Evolutionary conservation across 192 early-diverging fungal genomes (phyloP).

Genomic region (Entophlyctis helioformis): DNA sequence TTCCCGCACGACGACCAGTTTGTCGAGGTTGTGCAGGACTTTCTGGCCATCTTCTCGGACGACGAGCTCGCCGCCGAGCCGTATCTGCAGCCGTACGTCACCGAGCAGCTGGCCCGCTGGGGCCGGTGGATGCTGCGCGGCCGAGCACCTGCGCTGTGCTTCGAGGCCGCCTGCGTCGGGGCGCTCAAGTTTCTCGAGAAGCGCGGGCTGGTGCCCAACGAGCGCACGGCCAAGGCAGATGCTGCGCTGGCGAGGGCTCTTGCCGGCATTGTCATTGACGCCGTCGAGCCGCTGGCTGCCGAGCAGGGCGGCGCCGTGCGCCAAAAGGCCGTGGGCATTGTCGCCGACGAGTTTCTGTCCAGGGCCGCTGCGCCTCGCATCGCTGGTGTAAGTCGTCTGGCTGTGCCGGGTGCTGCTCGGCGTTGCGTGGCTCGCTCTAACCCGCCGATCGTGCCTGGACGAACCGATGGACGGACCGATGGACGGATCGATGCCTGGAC

Average conservation of each 20-base stretch:
- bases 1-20: no score
- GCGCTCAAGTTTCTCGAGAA: slow-evolving; percentile 6
- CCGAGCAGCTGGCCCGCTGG: slow-evolving; percentile 7
- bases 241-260: slow-evolving; percentile 11
- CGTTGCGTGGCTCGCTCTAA: no score
- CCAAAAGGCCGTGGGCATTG: slow-evolving; percentile 15
- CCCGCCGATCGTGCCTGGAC: no score
- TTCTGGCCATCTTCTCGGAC: slow-evolving; percentile 2
- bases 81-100: slow-evolving; percentile 4
- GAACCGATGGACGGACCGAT: no score
- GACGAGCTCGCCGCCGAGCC: slow-evolving; percentile 4
- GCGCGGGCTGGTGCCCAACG: background rate
- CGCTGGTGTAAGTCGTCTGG: no score
- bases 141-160: slow-evolving; percentile 10
- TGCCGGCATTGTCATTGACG: slow-evolving; percentile 16
- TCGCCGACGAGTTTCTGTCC: slow-evolving; percentile 15
- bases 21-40: slow-evolving; percentile 13
- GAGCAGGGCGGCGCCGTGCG: slow-evolving; percentile 13
- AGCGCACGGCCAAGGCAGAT: slow-evolving; percentile 6
- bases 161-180: slow-evolving; percentile 18
- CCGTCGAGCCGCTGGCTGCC: slow-evolving; percentile 12
- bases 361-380: slow-evolving; percentile 4
- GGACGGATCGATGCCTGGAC: no score
- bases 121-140: slow-evolving; percentile 13
- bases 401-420: no score